Conservation (phyloP, 2,329 filamentous ascomycete species). For the Xylaria hypoxylon region DNA sequence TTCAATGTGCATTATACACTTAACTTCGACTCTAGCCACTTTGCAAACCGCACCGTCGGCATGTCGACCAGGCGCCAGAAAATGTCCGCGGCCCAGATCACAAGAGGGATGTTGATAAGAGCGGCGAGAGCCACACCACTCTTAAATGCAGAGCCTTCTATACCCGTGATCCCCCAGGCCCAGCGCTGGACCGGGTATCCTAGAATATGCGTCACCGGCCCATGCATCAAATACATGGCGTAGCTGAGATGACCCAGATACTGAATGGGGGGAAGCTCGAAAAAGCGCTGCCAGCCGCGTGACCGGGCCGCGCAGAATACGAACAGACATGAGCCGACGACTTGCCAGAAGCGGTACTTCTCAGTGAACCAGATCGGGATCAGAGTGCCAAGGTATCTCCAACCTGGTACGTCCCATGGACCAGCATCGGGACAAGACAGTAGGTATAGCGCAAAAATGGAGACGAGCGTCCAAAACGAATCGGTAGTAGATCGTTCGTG, state of each 20-base stretch:
- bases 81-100: constrained; percentile 67
- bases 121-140: constrained; percentile 61
- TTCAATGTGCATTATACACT: constrained; percentile 3
- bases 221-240: constrained; percentile 71
- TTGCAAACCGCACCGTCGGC: constrained; percentile 67
- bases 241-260: constrained; percentile 72
- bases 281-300: constrained; percentile 61
- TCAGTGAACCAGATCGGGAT: constrained; percentile 63
- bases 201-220: constrained; percentile 64
- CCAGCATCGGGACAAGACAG: constrained; percentile 60
- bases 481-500: constrained; percentile 27
- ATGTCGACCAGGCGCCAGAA: constrained; percentile 68
- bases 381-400: constrained; percentile 59
- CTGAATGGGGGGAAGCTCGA: constrained; percentile 62
- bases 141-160: constrained; percentile 58
- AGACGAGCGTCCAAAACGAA: constrained; percentile 56
- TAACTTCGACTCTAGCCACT: constrained; percentile 63
- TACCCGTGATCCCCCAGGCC: constrained; percentile 61
- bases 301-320: constrained; percentile 63
- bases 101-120: constrained; percentile 61
- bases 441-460: constrained; percentile 65
- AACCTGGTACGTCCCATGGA: constrained; percentile 61
- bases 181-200: constrained; percentile 64
- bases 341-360: constrained; percentile 68
- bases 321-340: constrained; percentile 64